phyloP scores from a whole-genome alignment of 371 early-diverging fungal species.

The Batrachochytrium dendrobatidis region DNA sequence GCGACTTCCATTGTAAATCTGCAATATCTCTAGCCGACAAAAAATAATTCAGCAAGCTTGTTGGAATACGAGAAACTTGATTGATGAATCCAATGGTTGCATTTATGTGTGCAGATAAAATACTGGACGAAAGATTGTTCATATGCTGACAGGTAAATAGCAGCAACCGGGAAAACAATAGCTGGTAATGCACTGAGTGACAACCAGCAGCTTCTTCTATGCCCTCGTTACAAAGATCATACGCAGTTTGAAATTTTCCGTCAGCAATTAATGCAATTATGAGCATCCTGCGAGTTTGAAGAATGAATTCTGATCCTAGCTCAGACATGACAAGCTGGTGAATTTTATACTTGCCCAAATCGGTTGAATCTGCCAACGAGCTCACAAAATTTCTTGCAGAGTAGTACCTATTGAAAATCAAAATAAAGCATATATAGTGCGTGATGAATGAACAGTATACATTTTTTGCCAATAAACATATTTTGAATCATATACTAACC shows the following conservation, averaged over 20 bases:
- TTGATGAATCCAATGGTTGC: neutral
- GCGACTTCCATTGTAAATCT: neutral
- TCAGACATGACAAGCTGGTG: neutral
- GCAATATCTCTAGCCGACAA: neutral
- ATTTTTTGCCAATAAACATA: neutral
- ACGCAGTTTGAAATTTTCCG: neutral
- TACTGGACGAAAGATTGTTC: neutral
- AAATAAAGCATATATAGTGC: neutral
- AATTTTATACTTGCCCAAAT: neutral
- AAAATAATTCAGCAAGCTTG: no score
- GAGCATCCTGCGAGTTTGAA: neutral
- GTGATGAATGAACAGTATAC: neutral
- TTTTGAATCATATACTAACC: neutral
- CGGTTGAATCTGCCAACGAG: neutral
- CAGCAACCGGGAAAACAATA: neutral
- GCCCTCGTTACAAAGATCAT: constrained; percentile 1
- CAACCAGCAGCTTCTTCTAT: neutral
- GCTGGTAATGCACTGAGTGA: neutral
- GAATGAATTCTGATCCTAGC: neutral
- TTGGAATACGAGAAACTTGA: neutral
- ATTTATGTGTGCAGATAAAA: neutral
- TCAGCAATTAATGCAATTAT: neutral
- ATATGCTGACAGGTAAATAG: neutral
- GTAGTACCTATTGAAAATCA: neutral
- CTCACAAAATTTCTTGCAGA: neutral